Evolutionary conservation across 129 eudicot species (phyloP).

Genomic region (Centella asiatica): DNA sequence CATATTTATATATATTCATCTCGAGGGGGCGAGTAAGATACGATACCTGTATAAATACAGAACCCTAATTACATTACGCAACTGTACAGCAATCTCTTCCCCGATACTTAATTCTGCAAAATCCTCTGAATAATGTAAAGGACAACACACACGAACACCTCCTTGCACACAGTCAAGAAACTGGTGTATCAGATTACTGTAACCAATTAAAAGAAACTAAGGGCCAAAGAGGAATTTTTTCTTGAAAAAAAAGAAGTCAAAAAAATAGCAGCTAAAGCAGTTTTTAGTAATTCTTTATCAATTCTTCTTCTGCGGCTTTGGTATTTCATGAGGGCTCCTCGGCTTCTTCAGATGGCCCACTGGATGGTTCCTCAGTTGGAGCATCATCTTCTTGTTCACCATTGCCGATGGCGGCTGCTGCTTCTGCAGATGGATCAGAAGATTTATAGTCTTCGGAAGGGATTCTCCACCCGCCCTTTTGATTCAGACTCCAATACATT

Average conservation of each 20-base stretch:
- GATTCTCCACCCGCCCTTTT: constrained; percentile 26
- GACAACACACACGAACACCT: too few species aligned
- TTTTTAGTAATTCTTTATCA: constrained; percentile 16
- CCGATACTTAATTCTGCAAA: background rate
- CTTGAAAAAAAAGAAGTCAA: background rate
- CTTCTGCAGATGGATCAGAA: constrained; percentile 21
- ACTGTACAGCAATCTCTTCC: constrained; percentile 24
- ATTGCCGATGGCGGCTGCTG: constrained; percentile 13
- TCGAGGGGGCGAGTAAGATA: too few species aligned
- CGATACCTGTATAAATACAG: background rate
- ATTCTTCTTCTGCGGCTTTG: constrained; percentile 1
- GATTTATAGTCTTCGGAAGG: constrained; percentile 21
- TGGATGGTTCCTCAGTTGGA: constrained; percentile 18
- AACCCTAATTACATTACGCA: constrained; percentile 20
- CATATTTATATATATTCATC: too few species aligned
- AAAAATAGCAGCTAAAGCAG: background rate
- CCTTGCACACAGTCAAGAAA: background rate
- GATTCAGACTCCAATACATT: constrained; percentile 89
- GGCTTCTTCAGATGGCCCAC: background rate
- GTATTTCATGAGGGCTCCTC: constrained; percentile 7
- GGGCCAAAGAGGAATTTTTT: constrained; percentile 3
- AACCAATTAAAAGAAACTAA: constrained; percentile 16
- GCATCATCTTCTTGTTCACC: constrained; percentile 16
- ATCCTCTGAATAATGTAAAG: background rate
- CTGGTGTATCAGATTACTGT: too few species aligned